These are phyloP conservation scores for Fusarium hainanense DNA, from an alignment of 2,329 filamentous ascomycete genomes.

Conservation along the genomic window DNA sequence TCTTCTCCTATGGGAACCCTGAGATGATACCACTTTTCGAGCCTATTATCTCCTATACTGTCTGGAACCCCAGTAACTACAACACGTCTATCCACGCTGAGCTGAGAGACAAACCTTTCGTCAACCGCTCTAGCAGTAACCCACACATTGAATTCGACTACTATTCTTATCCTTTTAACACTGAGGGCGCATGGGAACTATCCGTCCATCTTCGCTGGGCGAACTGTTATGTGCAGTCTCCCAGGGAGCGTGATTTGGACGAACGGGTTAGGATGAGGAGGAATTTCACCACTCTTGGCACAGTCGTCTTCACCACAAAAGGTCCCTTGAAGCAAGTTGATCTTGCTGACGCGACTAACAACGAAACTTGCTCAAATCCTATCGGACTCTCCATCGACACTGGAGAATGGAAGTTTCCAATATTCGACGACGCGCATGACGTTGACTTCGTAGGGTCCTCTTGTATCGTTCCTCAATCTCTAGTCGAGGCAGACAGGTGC, in stretches of 20 bases:
- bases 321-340: not conserved
- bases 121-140: not conserved
- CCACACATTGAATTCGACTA: not conserved
- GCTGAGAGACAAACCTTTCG: not conserved
- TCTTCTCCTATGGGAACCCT: not conserved
- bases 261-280: not conserved
- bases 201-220: not conserved
- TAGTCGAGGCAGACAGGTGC: not conserved
- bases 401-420: not conserved
- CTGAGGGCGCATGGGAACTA: not conserved
- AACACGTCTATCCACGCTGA: not conserved
- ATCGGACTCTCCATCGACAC: not conserved
- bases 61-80: not conserved
- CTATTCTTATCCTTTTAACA: not conserved
- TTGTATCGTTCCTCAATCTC: not conserved
- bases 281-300: not conserved
- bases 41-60: not conserved
- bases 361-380: not conserved
- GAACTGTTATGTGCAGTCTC: not conserved
- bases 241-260: not conserved
- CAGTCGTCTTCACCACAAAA: not conserved
- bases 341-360: not conserved
- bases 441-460: not conserved
- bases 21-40: not conserved
- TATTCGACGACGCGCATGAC: not conserved